Base-by-base conservation (phyloP, 768 basidiomycete genomes). In the Exidia glandulosa region DNA sequence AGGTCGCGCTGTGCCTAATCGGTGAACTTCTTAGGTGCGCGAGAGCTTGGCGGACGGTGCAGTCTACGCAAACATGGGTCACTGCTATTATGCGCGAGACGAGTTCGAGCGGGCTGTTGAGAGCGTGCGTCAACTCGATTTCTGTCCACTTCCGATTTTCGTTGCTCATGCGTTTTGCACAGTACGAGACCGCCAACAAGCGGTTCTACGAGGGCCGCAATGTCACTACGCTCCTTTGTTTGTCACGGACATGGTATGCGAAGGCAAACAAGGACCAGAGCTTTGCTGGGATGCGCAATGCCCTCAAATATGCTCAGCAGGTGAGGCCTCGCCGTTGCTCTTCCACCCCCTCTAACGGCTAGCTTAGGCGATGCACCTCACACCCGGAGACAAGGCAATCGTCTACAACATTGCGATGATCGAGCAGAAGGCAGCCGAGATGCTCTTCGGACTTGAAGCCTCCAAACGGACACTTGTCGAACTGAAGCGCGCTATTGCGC, bases 391-490 rank as follows among this genome's bases (percentile, higher is more conserved):
- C 75, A 94, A 94, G 68, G 89, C 92, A 2, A 84, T 88, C 57
- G 62, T 92, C 47, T 98, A 94, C 74, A 98, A 99, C 71, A 90
- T 97, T 66, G 94, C 95, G 59, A 94, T 99, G 88, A 93, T 98
- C 33, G 87, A 94, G 71, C 96, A 99, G 70, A 97, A 97, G 72
- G 86, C 90, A 0, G 90, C 92, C 0, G 95, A 97, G 70, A 79
- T 97, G 74, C 74, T 98, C 29, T 86, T 93, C 64, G 78, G 83
- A 1, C 73, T 94, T 29, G 77, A 79, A 1, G 80, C 86, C 1
- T 76, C 83, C 30, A 92, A 93, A 69, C 86, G 95, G 23, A 83
- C 87, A 2, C 76, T 94, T 9, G 83, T 81, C 59, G 93, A 97
- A 62, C 77, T 98, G 25, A 79, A 88, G 62, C 76, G 76, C 52